These are phyloP conservation scores for Aspergillus viridinutans DNA, from an alignment of 2,329 filamentous ascomycete genomes.

Conservation along the genomic window DNA sequence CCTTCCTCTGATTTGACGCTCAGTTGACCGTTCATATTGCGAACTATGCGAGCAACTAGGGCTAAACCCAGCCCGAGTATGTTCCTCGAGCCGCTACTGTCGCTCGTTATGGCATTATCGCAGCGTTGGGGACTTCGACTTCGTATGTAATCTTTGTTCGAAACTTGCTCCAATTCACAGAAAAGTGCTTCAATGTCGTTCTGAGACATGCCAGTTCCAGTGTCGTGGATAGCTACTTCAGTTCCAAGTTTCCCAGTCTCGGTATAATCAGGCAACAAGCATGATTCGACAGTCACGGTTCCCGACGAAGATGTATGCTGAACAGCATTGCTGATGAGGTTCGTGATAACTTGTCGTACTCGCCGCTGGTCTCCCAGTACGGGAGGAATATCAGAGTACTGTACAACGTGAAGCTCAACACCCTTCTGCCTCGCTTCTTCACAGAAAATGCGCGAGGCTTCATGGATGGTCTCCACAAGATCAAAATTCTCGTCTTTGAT, in stretches of 20 bases:
- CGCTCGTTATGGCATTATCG: constrained; percentile 15
- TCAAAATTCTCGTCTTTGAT: constrained; percentile 80
- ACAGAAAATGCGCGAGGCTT: constrained; percentile 70
- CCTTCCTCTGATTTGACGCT: constrained; percentile 78
- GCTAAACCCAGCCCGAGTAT: constrained; percentile 79
- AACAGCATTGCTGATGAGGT: constrained; percentile 79
- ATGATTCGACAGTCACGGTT: constrained; percentile 66
- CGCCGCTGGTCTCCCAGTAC: constrained; percentile 76
- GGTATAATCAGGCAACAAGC: constrained; percentile 46
- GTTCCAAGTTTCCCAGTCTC: constrained; percentile 57
- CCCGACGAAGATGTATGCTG: constrained; percentile 65
- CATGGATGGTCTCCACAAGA: constrained; percentile 64
- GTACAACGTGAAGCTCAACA: constrained; percentile 64
- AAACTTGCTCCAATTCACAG: constrained; percentile 63
- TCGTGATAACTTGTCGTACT: constrained; percentile 77
- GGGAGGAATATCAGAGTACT: constrained; percentile 65
- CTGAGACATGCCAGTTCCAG: constrained; percentile 61
- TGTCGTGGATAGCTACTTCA: constrained; percentile 72
- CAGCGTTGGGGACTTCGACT: constrained; percentile 35
- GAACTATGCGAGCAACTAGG: constrained; percentile 76
- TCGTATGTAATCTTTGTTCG: constrained; percentile 50
- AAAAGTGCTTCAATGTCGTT: constrained; percentile 58
- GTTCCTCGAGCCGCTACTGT: constrained; percentile 26
- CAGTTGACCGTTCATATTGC: constrained; percentile 88
- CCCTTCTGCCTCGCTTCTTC: constrained; percentile 72